Base-by-base conservation (phyloP, 169 alveolate species). In the Neospora caninum region DNA sequence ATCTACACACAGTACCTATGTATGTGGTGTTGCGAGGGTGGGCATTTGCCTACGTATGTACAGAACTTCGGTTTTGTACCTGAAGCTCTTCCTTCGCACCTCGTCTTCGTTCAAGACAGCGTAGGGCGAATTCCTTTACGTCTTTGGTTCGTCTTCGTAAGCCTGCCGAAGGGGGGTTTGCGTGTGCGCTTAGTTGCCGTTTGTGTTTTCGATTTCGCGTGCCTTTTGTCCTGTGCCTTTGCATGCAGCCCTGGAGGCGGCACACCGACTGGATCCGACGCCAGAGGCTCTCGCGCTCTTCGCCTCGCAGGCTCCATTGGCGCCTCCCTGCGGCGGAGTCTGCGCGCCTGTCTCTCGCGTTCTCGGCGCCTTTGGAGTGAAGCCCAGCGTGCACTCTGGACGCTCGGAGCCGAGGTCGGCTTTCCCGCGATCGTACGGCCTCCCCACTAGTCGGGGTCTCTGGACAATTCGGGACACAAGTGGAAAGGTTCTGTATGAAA, bases 211-310 rank as follows among this genome's bases (percentile, higher is more conserved):
- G 4, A 13, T 49, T 49, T 49, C 13, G 58, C 58, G 58, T 49
- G 13, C 13, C 58, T 13, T n/a, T n/a, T n/a, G n/a, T n/a, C n/a
- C n/a, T n/a, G 58, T 49, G 58, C 31, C 86, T 78, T n/a, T 78
- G 43, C n/a, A n/a, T 78, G 39, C 86, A 78, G 86, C 86, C n/a
- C 43, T 13, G 27, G 86, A 18, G 27, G 39, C 39, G 43, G 45
- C 13, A 7, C 45, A 43, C 29, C 86, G 45, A 1, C 67, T 82
- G 67, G 16, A 6, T 13, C 89, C 89, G 0, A 42, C 89, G 34
- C 69, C 64, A 18, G 89, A 82, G 67, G 89, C 89, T 18, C 64
- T 82, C 6, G 89, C 89, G 53, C 36, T 82, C 36, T 78, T 78
- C 45, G 86, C 86, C 38, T 31, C 42, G 7, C n/a, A 69, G 39